Conservation (phyloP, 2,329 filamentous ascomycete genomes). For the Chrysosporium queenslandicum region DNA sequence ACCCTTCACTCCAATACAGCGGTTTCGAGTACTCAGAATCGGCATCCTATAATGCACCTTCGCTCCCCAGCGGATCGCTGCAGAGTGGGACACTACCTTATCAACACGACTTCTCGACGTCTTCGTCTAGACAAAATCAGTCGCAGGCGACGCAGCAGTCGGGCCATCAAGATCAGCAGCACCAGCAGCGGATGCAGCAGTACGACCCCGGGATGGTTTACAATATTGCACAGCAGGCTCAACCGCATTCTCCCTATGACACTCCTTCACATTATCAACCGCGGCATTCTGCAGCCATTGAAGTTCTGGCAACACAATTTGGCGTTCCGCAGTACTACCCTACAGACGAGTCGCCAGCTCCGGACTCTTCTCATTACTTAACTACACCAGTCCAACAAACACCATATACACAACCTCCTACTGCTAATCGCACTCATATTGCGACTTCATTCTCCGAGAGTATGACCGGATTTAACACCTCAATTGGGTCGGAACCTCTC, state of each 20-base stretch:
- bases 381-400: slow-evolving; percentile 52
- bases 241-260: slow-evolving; percentile 59
- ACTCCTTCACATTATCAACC: slow-evolving; percentile 62
- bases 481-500: slow-evolving; percentile 31
- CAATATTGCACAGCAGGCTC: slow-evolving; percentile 56
- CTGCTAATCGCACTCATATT: slow-evolving; percentile 43
- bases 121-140: slow-evolving; percentile 20
- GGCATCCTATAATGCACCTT: slow-evolving; percentile 46
- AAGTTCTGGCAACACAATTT: slow-evolving; percentile 61
- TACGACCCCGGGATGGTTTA: slow-evolving; percentile 66
- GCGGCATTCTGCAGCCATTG: slow-evolving; percentile 66
- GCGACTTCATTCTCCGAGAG: slow-evolving; percentile 43
- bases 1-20: slow-evolving; percentile 32
- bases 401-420: slow-evolving; percentile 52
- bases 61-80: slow-evolving; percentile 38
- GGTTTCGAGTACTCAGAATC: slow-evolving; percentile 49
- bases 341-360: slow-evolving; percentile 53
- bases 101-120: slow-evolving; percentile 52
- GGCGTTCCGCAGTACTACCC: slow-evolving; percentile 65
- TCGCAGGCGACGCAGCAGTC: slow-evolving; percentile 21
- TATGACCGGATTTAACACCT: slow-evolving; percentile 42
- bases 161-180: slow-evolving; percentile 39
- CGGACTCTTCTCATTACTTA: slow-evolving; percentile 54
- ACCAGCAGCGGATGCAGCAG: slow-evolving; percentile 39
- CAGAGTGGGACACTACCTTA: slow-evolving; percentile 51